phyloP scores from a whole-genome alignment of 169 alveolate genomes.

The Eimeria maxima region DNA sequence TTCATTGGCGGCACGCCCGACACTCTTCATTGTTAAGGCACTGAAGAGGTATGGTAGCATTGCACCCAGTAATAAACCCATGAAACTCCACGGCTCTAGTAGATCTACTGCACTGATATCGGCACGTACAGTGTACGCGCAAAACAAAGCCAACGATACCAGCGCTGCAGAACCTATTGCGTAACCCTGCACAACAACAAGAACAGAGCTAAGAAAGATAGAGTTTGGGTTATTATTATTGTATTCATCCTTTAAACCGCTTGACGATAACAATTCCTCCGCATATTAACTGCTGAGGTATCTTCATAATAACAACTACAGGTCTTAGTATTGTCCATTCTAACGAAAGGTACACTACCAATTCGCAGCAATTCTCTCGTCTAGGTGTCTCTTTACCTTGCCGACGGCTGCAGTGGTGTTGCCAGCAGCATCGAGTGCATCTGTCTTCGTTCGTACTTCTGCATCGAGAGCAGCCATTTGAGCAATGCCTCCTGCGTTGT shows the following conservation, averaged over 20 bases:
- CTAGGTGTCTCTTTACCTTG: no score
- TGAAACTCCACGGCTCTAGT: conserved; percentile 91
- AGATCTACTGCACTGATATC: conserved; percentile 86
- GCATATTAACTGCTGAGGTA: no score
- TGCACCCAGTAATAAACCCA: conserved; percentile 93
- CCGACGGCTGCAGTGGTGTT: conserved; percentile 96
- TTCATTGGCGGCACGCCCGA: conserved; percentile 94
- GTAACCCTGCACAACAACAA: conserved; percentile 89
- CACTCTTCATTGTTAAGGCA: conserved; percentile 95
- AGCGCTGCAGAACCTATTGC: conserved; percentile 96
- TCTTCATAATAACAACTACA: no score
- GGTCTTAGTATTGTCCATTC: no score
- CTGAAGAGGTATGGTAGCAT: conserved; percentile 95
- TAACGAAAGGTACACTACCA: no score
- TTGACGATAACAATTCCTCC: no score
- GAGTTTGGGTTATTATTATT: no score
- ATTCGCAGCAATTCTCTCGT: no score
- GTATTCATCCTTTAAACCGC: no score
- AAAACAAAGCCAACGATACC: conserved; percentile 94
- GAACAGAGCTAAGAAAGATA: neutral
- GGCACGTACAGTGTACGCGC: conserved; percentile 94
- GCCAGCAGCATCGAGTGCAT: conserved; percentile 96
- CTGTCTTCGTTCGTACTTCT: conserved; percentile 93
- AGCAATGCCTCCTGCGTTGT: conserved; percentile 97
- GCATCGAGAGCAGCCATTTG: conserved; percentile 94